Percentiles rank a stretch among this genome's conserved stretches.
Evolutionary conservation across 257 asterid genomes (phyloP).

Genomic region (Mitragyna speciosa): DNA sequence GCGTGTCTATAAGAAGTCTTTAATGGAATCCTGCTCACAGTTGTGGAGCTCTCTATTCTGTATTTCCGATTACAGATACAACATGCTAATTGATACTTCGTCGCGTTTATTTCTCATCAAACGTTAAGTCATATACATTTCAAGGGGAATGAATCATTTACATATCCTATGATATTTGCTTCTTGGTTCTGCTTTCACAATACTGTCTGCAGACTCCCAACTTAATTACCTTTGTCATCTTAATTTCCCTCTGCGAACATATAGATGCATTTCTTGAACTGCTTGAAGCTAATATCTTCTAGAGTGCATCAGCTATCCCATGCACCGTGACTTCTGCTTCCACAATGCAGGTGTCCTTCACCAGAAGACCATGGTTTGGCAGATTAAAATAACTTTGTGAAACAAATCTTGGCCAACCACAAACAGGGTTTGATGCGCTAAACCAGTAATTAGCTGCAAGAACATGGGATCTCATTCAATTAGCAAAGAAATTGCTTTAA

Average conservation of each 20-base stretch:
- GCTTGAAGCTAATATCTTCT: background rate
- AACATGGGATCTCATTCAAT: background rate
- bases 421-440: slow-evolving; percentile 10
- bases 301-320: slow-evolving; percentile 17
- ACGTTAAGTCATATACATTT: background rate
- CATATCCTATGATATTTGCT: background rate
- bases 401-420: slow-evolving; percentile 27
- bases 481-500: background rate
- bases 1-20: background rate
- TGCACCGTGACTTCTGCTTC: slow-evolving; percentile 26
- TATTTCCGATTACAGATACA: background rate
- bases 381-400: slow-evolving; percentile 2
- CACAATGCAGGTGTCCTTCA: slow-evolving; percentile 4
- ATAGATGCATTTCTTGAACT: background rate
- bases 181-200: background rate
- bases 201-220: background rate
- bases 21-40: background rate
- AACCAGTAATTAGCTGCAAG: slow-evolving; percentile 70
- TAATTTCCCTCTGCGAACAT: background rate
- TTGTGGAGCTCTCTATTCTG: background rate
- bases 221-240: background rate
- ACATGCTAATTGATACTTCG: background rate
- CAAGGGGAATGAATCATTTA: background rate
- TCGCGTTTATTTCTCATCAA: background rate
- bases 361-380: slow-evolving; percentile 3